Evolutionary conservation across 2,329 filamentous ascomycete genomes (phyloP), one percentile per base, ranked within the genome.

Genomic region (Sporothrix mexicana): DNA sequence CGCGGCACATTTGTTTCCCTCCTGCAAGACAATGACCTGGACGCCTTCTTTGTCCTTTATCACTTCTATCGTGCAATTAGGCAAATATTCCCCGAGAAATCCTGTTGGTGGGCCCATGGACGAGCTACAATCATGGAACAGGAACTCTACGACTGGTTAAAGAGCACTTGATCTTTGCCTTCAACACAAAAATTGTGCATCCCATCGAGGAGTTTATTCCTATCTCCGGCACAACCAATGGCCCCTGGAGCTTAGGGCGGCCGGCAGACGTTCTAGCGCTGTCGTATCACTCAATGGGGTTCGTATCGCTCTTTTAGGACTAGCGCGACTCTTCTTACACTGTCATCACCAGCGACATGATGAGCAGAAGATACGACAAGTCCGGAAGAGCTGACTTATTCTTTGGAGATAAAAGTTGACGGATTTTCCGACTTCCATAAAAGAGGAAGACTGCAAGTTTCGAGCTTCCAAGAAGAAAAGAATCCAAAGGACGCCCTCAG

Each of bases 51-150:
- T 13, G 17, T 76, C 49, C 72, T 76, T 7, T 76, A 75, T 25
- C 71, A 76, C 55, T 76, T 75, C 49, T 76, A 76, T 66, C 72
- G 75, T 20, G 70, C 75, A 20, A 72, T 73, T 1, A 45, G 66
- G 23, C 62, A 59, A 20, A 61, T 76, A 13, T 69, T 75, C 1
- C 67, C 69, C 9, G 45, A 72, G 25, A 53, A 70, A 2, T 13
- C 61, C 1, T 75, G 62, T 45, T 76, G 75, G 75, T 76, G 75
- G 75, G 71, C 72, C 12, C 71, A 75, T 9, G 62, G 69, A 20
- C 73, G 75, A 7, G 74, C 73, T 7, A 17, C 17, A 15, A 25
- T 69, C 9, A 68, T 72, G 23, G 74, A 75, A 41, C 13, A 43
- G 15, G 67, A 57, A 1, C 61, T 75, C n/a, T 51, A 62, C 25